Evolutionary conservation across 139 green algal species (phyloP).

Genomic region (Haematococcus lacustris): DNA sequence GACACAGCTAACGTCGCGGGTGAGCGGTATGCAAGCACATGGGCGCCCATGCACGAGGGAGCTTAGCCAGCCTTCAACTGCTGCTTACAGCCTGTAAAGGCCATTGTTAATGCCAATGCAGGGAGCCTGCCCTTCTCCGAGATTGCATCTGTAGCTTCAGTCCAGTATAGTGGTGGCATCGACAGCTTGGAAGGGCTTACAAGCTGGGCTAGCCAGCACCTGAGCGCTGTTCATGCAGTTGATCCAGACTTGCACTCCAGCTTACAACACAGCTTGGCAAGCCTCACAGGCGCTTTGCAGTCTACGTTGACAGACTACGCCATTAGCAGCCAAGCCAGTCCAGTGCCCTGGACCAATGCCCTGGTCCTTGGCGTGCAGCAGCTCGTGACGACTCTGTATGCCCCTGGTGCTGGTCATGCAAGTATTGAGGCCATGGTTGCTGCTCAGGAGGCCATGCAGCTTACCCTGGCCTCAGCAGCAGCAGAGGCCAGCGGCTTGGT

Average conservation of each 20-base stretch:
- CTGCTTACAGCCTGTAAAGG: too few relatives aligned
- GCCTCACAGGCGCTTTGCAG: constrained; percentile 8
- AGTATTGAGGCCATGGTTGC: constrained; percentile 27
- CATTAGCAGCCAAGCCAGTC: neutral
- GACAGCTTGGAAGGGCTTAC: too few relatives aligned
- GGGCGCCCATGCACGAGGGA: too few relatives aligned
- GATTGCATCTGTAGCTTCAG: too few relatives aligned
- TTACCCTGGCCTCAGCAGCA: neutral
- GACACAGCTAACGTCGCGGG: too few relatives aligned
- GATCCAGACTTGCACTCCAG: constrained; percentile 26
- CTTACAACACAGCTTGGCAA: constrained; percentile 14
- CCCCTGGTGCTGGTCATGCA: neutral
- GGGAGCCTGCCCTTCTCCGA: too few relatives aligned
- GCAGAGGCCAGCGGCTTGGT: neutral
- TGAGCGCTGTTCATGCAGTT: constrained; percentile 15
- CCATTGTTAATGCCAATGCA: too few relatives aligned
- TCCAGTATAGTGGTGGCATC: too few relatives aligned
- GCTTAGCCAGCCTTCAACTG: too few relatives aligned
- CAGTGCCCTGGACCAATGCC: constrained; percentile 26
- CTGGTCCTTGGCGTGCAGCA: constrained; percentile 40
- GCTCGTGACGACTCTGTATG: constrained; percentile 24
- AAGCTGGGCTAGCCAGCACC: constrained; percentile 10
- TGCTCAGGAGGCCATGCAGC: constrained; percentile 28
- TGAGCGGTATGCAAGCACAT: too few relatives aligned
- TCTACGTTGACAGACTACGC: neutral